Percentiles rank a stretch among this genome's conserved stretches.
phyloP scores from a whole-genome alignment of 228 moss, liverwort and hornwort genomes.

The Sphagnum fallax region DNA sequence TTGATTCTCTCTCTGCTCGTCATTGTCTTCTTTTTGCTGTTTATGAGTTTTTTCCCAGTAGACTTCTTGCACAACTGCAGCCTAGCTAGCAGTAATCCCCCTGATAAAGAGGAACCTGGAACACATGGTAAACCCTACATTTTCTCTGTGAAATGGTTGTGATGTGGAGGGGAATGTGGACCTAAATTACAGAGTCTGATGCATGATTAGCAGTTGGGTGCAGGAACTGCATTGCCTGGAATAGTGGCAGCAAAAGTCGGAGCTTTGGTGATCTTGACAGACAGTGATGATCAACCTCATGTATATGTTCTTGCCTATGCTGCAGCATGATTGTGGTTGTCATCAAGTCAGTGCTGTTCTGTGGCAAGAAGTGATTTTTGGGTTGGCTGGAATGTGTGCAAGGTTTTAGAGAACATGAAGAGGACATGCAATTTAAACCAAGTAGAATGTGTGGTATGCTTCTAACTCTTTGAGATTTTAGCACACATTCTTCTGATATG shows the following conservation, averaged over 20 bases:
- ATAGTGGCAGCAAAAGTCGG: conserved; percentile 86
- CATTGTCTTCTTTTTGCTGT: background rate
- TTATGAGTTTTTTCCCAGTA: background rate
- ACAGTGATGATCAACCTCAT: conserved; percentile 63
- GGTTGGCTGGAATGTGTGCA: background rate
- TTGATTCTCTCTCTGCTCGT: background rate
- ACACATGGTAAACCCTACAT: no score
- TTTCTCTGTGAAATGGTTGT: no score
- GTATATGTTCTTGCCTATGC: conserved; percentile 6
- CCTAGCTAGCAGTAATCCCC: no score
- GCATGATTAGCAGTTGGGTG: conserved; percentile 42
- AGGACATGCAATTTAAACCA: conserved; percentile 55
- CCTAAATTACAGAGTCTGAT: background rate
- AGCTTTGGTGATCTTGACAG: conserved; percentile 59
- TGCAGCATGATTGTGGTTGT: no score
- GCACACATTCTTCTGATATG: background rate
- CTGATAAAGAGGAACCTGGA: no score
- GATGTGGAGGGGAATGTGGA: no score
- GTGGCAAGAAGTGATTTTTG: background rate
- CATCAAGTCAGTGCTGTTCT: no score
- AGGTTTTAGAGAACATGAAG: conserved; percentile 74
- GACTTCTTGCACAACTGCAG: no score
- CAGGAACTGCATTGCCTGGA: conserved; percentile 78
- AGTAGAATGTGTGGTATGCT: conserved; percentile 47
- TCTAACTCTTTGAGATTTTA: conserved; percentile 3